Evolutionary conservation across 169 alveolate genomes (phyloP), one percentile per base, ranked within the genome.

Genomic region (Cyclospora cayetanensis): DNA sequence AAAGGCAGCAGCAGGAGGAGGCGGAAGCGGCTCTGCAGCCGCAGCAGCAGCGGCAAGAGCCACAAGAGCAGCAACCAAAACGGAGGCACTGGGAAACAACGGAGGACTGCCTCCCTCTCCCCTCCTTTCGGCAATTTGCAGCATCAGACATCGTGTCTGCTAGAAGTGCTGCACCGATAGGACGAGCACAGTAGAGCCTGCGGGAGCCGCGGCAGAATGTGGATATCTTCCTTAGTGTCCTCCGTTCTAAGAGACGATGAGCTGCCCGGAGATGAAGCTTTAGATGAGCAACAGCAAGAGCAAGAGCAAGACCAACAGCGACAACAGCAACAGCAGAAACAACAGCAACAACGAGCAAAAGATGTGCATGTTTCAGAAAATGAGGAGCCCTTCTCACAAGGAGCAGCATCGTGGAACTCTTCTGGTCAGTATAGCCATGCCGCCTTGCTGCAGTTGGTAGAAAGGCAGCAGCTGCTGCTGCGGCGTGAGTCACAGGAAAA

Each of bases 401-500:
- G 39, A 41, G 84, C 84, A 72, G 84, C 84, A 72, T 53, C 84
- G 41, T 53, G 63, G 41, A 60, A 31, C 27, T 20, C 25, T 3
- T 39, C 84, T 2, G 84, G 84, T 18, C 84, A 72, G 11, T 72
- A n/a, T 39, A 72, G 84, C 63, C 25, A 72, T 25, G 84, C 84
- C 39, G 29, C 84, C 39, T 60, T 72, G 84, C 84, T 72, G 84
- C 84, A 72, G 84, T 60, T 72, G n/a, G 84, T 72, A 1, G 84
- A 72, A 60, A 53, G 84, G 18, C 84, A 72, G 84, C 84, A 72
- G 84, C 84, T n/a, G 63, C 84, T 72, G 84, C 84, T 72, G 60
- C 84, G 41, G 84, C 84, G 84, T 35, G 84, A 72, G 39, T 35
- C 84, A 9, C 84, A 72, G 84, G 84, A 72, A 60, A 72, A 72